These are phyloP conservation scores for Apiotrichum akiyoshidainum DNA, from an alignment of 1,284 basidiomycete genomes.

Conservation along the genomic window DNA sequence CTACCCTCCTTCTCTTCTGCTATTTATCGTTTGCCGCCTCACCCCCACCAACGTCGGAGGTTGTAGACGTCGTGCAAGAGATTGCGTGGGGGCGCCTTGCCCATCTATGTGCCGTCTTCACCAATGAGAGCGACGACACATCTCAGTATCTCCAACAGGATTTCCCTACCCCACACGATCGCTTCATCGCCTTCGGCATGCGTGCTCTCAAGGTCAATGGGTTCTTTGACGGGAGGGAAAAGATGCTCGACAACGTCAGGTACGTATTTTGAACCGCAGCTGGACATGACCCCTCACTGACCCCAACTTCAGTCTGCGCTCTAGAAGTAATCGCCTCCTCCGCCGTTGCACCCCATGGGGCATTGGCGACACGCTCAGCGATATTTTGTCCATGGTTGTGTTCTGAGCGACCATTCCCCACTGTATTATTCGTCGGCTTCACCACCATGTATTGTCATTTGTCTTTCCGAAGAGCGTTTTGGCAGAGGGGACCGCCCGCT, in stretches of 20 bases:
- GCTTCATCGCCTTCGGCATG: conserved; percentile 1
- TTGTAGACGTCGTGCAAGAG: conserved; percentile 5
- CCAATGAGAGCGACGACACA: not conserved
- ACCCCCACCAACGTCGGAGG: not conserved
- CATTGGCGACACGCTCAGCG: conserved; percentile 10
- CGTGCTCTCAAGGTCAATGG: conserved; percentile 2
- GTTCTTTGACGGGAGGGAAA: conserved; percentile 9
- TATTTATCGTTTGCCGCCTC: not conserved
- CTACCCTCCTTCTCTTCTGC: conserved; percentile 7
- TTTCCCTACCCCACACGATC: not conserved
- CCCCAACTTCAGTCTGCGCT: conserved; percentile 8
- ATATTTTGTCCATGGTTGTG: conserved; percentile 6
- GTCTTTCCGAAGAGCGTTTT: no score
- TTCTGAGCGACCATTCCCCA: not conserved
- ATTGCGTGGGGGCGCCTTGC: conserved; percentile 5
- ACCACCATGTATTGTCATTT: no score
- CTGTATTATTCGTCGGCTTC: not conserved
- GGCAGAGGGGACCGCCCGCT: no score
- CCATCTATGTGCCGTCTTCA: not conserved
- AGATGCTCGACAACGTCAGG: conserved; percentile 13
- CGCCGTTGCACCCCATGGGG: conserved; percentile 14
- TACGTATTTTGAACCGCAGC: not conserved
- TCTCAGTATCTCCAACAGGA: not conserved
- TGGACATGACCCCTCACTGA: not conserved
- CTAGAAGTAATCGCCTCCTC: conserved; percentile 10